phyloP scores from a whole-genome alignment of 768 basidiomycete genomes.

The Suillus occidentalis region DNA sequence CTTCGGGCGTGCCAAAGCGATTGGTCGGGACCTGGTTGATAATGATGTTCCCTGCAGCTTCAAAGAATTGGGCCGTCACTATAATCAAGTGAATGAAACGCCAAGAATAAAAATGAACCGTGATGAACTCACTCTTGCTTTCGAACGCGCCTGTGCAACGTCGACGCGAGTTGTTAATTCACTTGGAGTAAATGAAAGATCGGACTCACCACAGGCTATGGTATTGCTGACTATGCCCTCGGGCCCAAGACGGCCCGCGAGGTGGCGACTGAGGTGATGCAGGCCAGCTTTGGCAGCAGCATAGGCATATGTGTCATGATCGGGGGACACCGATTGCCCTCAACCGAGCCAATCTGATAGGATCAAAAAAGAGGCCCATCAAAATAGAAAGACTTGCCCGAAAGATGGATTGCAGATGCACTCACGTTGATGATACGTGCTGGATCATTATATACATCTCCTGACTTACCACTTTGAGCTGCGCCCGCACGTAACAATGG shows the following conservation, averaged over 20 bases:
- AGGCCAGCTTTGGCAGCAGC: constrained; percentile 63
- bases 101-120: background rate
- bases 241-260: constrained; percentile 54
- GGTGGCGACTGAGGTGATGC: constrained; percentile 57
- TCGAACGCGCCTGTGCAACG: constrained; percentile 36
- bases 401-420: background rate
- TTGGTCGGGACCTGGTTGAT: constrained; percentile 45
- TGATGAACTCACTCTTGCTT: constrained; percentile 38
- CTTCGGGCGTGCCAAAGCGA: constrained; percentile 59
- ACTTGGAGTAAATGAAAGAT: background rate
- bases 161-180: background rate
- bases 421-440: constrained; percentile 61
- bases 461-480: constrained; percentile 38
- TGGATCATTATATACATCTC: constrained; percentile 42
- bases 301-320: constrained; percentile 65
- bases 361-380: background rate
- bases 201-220: constrained; percentile 55
- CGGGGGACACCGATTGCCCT: constrained; percentile 52
- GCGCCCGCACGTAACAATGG: constrained; percentile 54
- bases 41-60: constrained; percentile 43
- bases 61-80: constrained; percentile 59
- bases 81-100: constrained; percentile 8
- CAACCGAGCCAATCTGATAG: constrained; percentile 59
- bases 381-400: background rate
- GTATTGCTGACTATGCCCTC: constrained; percentile 63